A percentile compares a stretch with the other conserved stretches of the same genome.
Evolutionary conservation across 2,329 filamentous ascomycete species (phyloP).

Genomic region (Botrytis squamosa): DNA sequence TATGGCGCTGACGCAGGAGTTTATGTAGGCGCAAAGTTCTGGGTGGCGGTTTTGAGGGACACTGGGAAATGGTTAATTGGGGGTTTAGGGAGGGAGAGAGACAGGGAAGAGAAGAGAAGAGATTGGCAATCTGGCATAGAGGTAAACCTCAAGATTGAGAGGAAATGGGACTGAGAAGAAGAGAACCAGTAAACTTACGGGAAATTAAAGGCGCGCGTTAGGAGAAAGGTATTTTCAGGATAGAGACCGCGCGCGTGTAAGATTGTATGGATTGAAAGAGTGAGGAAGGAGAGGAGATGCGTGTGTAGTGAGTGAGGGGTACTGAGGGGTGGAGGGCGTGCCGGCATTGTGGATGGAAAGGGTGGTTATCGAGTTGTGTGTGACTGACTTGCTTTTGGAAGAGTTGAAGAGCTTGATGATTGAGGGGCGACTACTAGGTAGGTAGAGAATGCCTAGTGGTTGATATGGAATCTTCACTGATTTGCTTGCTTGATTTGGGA

Average conservation of each 20-base stretch:
- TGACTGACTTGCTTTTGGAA: no score
- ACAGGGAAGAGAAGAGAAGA: no score
- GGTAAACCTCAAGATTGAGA: neutral
- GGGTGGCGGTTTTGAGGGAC: constrained; percentile 70
- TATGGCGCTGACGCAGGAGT: constrained; percentile 3
- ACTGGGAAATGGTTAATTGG: neutral
- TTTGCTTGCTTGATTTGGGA: neutral
- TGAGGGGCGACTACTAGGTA: neutral
- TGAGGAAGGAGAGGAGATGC: constrained; percentile 65
- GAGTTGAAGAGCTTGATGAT: neutral
- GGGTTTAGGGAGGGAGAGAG: neutral
- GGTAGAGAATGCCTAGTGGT: neutral
- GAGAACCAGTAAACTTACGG: constrained; percentile 38
- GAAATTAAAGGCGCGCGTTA: constrained; percentile 67
- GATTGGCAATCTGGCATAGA: neutral
- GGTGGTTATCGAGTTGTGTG: neutral
- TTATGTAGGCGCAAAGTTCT: constrained; percentile 53
- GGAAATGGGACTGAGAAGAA: neutral
- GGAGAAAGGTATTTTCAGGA: constrained; percentile 63
- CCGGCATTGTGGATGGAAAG: constrained; percentile 17
- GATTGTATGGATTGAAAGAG: constrained; percentile 68
- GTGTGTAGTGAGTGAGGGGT: constrained; percentile 45
- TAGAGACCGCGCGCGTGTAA: constrained; percentile 67
- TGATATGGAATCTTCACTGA: neutral
- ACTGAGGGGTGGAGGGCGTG: constrained; percentile 17